Percentiles rank a stretch among this genome's conserved stretches.
Evolutionary conservation across 371 early-diverging fungal genomes (phyloP).

Genomic region (Mucor indicus): DNA sequence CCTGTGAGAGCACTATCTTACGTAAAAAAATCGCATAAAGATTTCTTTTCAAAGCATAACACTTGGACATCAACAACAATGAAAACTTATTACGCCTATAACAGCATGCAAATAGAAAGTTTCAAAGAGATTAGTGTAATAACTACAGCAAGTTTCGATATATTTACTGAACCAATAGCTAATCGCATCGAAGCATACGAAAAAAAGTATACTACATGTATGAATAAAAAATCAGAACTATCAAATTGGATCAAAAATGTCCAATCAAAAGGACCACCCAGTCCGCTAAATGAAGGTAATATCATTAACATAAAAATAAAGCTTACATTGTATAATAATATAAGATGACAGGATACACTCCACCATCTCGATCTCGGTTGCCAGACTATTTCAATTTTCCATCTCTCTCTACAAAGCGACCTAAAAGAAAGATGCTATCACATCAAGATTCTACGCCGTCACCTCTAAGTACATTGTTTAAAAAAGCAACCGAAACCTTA

Average conservation of each 20-base stretch:
- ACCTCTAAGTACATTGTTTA: conserved; percentile 19
- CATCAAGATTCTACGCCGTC: neutral
- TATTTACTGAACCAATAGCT: conserved; percentile 3
- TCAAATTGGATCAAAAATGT: conserved; percentile 14
- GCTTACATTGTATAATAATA: too few species aligned
- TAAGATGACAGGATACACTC: neutral
- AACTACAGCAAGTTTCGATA: too few species aligned
- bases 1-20: neutral
- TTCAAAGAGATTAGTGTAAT: too few species aligned
- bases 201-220: conserved; percentile 7
- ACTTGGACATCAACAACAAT: conserved; percentile 1
- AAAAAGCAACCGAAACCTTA: conserved; percentile 13
- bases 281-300: conserved; percentile 10
- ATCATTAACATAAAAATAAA: neutral
- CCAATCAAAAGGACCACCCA: conserved; percentile 6
- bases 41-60: neutral
- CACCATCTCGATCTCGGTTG: conserved; percentile 4
- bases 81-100: too few species aligned
- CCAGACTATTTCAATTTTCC: conserved; percentile 2
- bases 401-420: neutral
- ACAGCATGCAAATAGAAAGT: too few species aligned
- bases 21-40: neutral
- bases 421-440: neutral
- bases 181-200: conserved; percentile 14
- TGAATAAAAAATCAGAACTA: conserved; percentile 10